Conservation (phyloP, 2,329 filamentous ascomycete genomes). For the Colletotrichum viniferum region DNA sequence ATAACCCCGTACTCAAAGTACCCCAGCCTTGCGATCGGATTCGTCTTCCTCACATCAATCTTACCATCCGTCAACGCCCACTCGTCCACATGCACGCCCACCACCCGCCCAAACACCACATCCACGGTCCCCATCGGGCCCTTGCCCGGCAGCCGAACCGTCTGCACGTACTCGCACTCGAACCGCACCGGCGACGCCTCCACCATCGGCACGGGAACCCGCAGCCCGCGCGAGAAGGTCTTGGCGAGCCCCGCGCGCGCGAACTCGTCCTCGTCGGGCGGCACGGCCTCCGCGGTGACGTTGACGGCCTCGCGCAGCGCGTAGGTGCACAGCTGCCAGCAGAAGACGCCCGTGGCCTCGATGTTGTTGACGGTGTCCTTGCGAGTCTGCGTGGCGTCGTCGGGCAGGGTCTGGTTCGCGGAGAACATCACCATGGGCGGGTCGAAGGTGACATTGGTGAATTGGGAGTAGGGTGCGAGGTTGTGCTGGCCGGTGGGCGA, state of each 20-base stretch:
- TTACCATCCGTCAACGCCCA: neutral
- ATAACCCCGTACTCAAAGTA: neutral
- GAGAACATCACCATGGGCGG: conserved; percentile 8
- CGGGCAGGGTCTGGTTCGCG: neutral
- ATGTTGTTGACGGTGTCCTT: conserved; percentile 6
- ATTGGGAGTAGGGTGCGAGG: neutral
- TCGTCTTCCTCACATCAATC: neutral
- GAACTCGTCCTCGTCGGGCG: neutral
- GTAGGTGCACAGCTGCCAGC: conserved; percentile 1
- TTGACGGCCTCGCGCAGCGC: neutral
- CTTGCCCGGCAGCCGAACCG: neutral
- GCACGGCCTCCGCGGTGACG: neutral
- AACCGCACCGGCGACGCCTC: neutral
- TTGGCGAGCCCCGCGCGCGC: neutral
- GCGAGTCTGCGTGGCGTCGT: neutral
- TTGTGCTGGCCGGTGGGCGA: neutral
- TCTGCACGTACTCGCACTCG: conserved; percentile 7
- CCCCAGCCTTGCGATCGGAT: neutral
- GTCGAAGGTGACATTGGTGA: conserved; percentile 3
- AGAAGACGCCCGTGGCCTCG: neutral
- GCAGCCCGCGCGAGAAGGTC: neutral
- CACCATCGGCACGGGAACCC: neutral
- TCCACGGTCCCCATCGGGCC: neutral
- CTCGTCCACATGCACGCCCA: neutral
- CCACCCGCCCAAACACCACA: neutral